Base-by-base conservation (phyloP, 108 stramenopile species). In the Nitzschia putrida region DNA sequence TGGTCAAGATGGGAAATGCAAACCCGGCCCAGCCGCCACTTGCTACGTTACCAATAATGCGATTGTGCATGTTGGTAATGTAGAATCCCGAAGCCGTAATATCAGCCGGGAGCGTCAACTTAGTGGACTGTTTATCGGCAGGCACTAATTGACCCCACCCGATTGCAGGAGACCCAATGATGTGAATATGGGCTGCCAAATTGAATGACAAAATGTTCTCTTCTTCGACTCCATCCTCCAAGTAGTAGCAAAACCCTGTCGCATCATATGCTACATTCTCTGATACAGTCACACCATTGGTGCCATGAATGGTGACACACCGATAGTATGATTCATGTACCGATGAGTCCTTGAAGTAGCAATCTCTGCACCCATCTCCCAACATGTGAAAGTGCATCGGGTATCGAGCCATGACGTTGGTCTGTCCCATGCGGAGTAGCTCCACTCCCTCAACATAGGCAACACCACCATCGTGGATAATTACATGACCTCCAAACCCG, bases 211-310 rank as follows among this genome's bases (percentile, higher is more conserved):
- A 50, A 11, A 42, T 74, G 50, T 83, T 83, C 54, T 75, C 29
- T 55, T 78, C 61, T 53, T 86, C 85, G 18, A 81, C 66, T 0
- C 85, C 85, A 69, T 83, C 82, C 40, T 86, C 85, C 20, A 78
- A 39, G 66, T 76, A 82, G 45, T 80, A 81, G 69, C 80, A 81
- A 54, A 74, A 83, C 1, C 85, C 85, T 24, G 56, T 56, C n/a
- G 71, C 77, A 47, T 86, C 82, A 51, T 64, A 86, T 1, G 77
- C 80, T n/a, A 86, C 85, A 60, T 81, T 81, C 60, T 81, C 74
- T 1, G 47, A 49, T 3, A 49, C 47, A 1, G 3, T 18, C 2
- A 49, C 18, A 18, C 47, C 47, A 18, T 49, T 49, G 18, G 47
- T 49, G 47, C 47, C 47, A 6, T 49, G 47, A 49, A 49, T 49